phyloP scores from a whole-genome alignment of 2,329 filamentous ascomycete species.

The Colletotrichum liaoningense region DNA sequence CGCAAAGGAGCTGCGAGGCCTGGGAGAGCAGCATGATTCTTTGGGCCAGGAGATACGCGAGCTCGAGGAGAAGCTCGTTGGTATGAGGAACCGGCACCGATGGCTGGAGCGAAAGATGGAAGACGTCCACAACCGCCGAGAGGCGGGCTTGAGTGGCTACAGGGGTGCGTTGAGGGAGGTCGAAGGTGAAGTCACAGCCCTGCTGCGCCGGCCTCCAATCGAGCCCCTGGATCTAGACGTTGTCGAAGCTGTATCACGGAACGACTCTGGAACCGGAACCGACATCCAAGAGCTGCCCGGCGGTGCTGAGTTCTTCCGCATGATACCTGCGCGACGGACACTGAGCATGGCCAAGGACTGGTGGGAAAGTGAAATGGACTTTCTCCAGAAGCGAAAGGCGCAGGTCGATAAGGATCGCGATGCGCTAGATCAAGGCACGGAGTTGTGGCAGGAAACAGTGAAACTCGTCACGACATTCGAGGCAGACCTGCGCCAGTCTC shows the following conservation, averaged over 20 bases:
- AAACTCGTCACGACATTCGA: constrained; percentile 74
- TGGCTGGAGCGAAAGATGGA: constrained; percentile 70
- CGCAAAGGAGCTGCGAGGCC: constrained; percentile 69
- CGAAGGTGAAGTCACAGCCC: constrained; percentile 69
- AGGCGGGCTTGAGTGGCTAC: constrained; percentile 80
- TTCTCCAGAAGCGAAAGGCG: constrained; percentile 64
- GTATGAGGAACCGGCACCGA: constrained; percentile 70
- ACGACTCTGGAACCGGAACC: constrained; percentile 37
- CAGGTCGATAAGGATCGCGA: constrained; percentile 70
- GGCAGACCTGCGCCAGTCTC: constrained; percentile 65
- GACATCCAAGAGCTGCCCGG: constrained; percentile 44
- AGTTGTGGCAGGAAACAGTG: constrained; percentile 74
- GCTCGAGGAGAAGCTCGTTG: constrained; percentile 72
- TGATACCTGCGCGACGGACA: constrained; percentile 74
- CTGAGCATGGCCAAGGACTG: constrained; percentile 77
- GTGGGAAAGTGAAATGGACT: constrained; percentile 73
- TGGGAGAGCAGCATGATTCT: constrained; percentile 64
- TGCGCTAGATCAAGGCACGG: constrained; percentile 75
- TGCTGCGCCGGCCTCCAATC: constrained; percentile 69
- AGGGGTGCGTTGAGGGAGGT: constrained; percentile 74
- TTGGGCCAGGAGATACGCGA: constrained; percentile 74
- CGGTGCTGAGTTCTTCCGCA: constrained; percentile 64
- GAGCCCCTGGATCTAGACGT: constrained; percentile 58
- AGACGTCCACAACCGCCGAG: constrained; percentile 72
- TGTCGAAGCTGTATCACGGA: constrained; percentile 8